phyloP scores from a whole-genome alignment of 345 rosid genomes.

The Brassica carinata region DNA sequence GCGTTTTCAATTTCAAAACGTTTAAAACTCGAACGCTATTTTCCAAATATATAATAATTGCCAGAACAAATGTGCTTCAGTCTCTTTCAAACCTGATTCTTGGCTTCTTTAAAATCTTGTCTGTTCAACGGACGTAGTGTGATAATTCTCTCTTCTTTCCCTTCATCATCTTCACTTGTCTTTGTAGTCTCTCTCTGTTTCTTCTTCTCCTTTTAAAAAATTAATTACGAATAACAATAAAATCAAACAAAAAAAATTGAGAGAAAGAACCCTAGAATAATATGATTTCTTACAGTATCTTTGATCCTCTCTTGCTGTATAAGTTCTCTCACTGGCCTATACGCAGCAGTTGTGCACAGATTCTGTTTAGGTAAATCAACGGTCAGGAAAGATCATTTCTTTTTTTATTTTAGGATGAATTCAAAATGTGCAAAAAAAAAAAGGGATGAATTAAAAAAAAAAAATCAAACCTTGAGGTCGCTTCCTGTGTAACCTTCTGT shows the following conservation, averaged over 20 bases:
- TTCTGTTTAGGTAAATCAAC: slow-evolving; percentile 47
- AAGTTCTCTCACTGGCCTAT: slow-evolving; percentile 81
- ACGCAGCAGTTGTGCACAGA: slow-evolving; percentile 89
- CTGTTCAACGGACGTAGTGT: slow-evolving; percentile 71
- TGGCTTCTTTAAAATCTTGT: slow-evolving; percentile 80
- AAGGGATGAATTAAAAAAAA: too few relatives aligned
- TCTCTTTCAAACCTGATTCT: slow-evolving; percentile 59
- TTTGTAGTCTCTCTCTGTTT: slow-evolving; percentile 47
- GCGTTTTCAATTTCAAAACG: slow-evolving; percentile 25
- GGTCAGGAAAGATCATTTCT: not conserved
- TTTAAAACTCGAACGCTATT: slow-evolving; percentile 22
- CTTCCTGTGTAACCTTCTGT: slow-evolving; percentile 89
- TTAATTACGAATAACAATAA: not conserved
- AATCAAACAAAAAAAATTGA: not conserved
- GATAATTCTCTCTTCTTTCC: slow-evolving; percentile 56
- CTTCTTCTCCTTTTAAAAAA: slow-evolving; percentile 55
- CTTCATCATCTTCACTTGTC: slow-evolving; percentile 38
- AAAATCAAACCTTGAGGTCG: slow-evolving; percentile 66
- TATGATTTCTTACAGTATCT: slow-evolving; percentile 49
- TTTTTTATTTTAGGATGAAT: not conserved
- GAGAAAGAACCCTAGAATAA: not conserved
- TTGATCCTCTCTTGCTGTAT: slow-evolving; percentile 79
- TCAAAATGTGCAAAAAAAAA: not conserved
- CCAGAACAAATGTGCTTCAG: not conserved
- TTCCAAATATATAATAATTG: not conserved